phyloP scores from a whole-genome alignment of 2,329 filamentous ascomycete species.

The Whalleya microplaca region DNA sequence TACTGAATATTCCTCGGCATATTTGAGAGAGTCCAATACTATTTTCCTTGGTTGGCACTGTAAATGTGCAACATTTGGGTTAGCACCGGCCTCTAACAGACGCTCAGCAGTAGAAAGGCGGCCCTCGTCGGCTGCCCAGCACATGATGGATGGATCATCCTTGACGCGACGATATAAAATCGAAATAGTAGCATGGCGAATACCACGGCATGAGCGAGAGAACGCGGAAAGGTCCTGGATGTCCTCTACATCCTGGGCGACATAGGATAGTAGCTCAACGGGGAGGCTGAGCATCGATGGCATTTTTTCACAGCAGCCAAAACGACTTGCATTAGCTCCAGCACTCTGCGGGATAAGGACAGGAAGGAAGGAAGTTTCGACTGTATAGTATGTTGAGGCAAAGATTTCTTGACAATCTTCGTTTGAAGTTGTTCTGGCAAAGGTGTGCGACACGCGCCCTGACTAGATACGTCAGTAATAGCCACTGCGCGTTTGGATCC shows the following conservation, averaged over 20 bases:
- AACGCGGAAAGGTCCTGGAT: constrained; percentile 20
- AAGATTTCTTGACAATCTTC: no score
- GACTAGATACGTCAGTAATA: no score
- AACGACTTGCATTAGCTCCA: no score
- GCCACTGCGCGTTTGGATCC: no score
- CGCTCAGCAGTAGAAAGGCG: constrained; percentile 11
- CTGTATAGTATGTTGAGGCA: no score
- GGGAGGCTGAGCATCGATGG: constrained; percentile 20
- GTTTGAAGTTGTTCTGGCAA: no score
- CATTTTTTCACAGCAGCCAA: constrained; percentile 13
- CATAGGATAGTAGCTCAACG: constrained; percentile 19
- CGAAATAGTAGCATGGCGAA: constrained; percentile 9
- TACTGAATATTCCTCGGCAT: no score
- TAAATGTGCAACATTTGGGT: constrained; percentile 16
- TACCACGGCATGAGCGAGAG: constrained; percentile 23
- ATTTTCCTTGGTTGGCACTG: no score
- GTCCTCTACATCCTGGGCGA: constrained; percentile 4
- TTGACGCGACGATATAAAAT: constrained; percentile 19
- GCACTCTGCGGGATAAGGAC: no score
- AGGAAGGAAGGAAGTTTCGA: no score
- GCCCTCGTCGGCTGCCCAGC: constrained; percentile 24
- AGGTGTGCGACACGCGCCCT: no score
- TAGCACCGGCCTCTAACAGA: constrained; percentile 23
- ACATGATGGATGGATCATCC: constrained; percentile 16
- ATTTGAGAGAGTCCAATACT: no score